phyloP scores from a whole-genome alignment of 176 grass and related monocot species.

The Carex cristatella region DNA sequence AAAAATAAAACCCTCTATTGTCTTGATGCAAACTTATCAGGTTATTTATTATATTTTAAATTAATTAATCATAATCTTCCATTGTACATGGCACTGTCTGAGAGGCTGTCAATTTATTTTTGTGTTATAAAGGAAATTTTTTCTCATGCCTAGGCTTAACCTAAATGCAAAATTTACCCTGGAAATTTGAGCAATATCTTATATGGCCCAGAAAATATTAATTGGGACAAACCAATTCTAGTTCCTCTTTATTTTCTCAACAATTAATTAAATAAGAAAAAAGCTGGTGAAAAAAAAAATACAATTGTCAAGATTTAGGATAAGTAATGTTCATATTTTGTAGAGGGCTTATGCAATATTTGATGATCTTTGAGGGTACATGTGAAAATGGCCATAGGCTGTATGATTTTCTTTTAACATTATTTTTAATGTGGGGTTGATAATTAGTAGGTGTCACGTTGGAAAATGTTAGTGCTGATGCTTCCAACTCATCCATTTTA shows the following conservation, averaged over 20 bases:
- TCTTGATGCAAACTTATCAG: neutral
- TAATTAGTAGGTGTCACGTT: slow-evolving; percentile 4
- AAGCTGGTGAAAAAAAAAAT: neutral
- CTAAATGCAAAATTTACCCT: neutral
- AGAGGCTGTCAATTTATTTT: neutral
- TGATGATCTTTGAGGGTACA: neutral
- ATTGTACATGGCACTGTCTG: neutral
- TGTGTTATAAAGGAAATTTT: neutral
- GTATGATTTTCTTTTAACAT: neutral
- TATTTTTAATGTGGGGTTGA: neutral
- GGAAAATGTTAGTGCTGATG: neutral
- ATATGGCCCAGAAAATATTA: neutral
- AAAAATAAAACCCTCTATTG: neutral
- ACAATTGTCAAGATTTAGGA: neutral
- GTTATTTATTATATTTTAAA: neutral
- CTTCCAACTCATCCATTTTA: slow-evolving; percentile 4
- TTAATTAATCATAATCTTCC: neutral
- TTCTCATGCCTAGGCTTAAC: neutral
- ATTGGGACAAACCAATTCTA: neutral
- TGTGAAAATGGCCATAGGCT: neutral
- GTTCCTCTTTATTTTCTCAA: neutral
- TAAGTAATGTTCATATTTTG: too few relatives aligned
- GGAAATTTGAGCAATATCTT: neutral
- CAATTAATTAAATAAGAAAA: neutral
- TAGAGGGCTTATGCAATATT: neutral